Base-by-base conservation (phyloP, 345 rosid species). In the Tarenaya hassleriana region DNA sequence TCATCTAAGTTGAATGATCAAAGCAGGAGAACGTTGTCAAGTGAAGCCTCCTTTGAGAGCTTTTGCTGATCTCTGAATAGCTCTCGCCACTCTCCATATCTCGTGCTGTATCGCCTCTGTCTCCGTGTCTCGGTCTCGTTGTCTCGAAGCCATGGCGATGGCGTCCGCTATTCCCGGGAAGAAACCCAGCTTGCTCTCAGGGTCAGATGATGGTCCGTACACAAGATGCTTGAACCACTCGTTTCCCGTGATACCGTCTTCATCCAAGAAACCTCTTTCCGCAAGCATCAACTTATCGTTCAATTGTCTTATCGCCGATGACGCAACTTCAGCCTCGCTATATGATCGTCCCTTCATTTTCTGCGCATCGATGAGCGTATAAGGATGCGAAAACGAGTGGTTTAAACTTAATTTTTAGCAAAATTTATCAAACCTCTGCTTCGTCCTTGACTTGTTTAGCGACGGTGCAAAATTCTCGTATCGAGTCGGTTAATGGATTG, bases 181-280 rank as follows among this genome's bases (percentile, higher is more conserved):
- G 69, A 79, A 79, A 1, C 52, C 73, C 38, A 83, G 71, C 66
- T 77, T 77, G 68, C 80, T 79, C 72, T 73, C 73, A 1, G 69
- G 60, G 66, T 74, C 76, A 7, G 73, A 46, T 0, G 72, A 52
- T 0, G 96, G 91, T 16, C 98, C 97, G 43, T 84, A 88, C 62
- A 83, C 98, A 46, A 88, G 94, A 83, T 92, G 98, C 69, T 81
- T 92, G 75, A 88, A 92, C 98, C 97, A 88, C 40, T 58, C 75
- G 66, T 79, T 75, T 50, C 89, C 90, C 54, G 59, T 70, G 58
- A 88, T 74, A 56, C 97, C 98, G 3, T 81, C 76, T 15, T 71
- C 52, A 66, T 88, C 97, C 62, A 92, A 64, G 73, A 88, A 88
- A 45, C 98, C 94, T 79, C 95, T 79, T 69, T 92, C 98, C 0